These are phyloP conservation scores for Diospyros kaki DNA, from an alignment of 148 eudicot genomes.

Conservation along the genomic window DNA sequence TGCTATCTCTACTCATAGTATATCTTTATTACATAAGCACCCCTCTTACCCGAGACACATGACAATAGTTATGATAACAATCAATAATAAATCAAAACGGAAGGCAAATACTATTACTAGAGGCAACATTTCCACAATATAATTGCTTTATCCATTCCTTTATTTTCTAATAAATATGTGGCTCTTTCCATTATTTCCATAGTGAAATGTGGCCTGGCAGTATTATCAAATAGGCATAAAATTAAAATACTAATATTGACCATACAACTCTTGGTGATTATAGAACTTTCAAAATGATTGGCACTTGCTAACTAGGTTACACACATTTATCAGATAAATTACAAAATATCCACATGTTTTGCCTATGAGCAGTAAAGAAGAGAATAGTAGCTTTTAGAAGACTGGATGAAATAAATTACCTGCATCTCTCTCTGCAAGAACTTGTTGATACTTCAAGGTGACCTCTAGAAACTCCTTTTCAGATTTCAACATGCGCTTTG, in stretches of 20 bases:
- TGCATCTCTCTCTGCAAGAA: conserved; percentile 85
- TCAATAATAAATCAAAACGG: not conserved
- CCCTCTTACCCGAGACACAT: no score
- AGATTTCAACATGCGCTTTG: conserved; percentile 73
- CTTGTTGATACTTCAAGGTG: conserved; percentile 82
- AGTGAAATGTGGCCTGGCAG: not conserved
- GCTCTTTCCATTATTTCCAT: no score
- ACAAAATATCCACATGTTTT: not conserved
- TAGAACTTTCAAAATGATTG: no score
- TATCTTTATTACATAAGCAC: no score
- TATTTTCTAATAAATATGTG: no score
- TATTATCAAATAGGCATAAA: not conserved
- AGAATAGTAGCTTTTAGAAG: not conserved
- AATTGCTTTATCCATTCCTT: not conserved
- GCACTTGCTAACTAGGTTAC: no score
- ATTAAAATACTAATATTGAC: not conserved
- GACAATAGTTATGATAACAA: no score
- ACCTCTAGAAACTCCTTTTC: conserved; percentile 93
- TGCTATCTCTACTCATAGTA: no score
- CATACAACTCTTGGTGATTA: not conserved
- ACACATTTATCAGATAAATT: not conserved
- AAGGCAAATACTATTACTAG: not conserved
- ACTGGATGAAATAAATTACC: conserved; percentile 37
- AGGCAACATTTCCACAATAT: not conserved
- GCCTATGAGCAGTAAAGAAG: not conserved